Base-by-base conservation (phyloP, 192 early-diverging fungal genomes). In the Backusella morwellensis region DNA sequence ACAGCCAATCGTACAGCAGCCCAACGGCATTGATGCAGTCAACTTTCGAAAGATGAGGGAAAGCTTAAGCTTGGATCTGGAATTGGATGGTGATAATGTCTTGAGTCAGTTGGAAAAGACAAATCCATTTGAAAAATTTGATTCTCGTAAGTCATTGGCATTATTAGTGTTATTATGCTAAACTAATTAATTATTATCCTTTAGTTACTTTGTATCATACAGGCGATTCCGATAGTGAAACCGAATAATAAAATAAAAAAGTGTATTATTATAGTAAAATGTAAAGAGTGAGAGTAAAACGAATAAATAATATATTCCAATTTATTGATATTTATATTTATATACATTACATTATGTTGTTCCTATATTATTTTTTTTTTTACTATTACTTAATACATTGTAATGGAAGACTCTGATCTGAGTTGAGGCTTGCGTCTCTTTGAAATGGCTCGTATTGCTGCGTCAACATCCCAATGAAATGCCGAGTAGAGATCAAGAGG, bases 31-130 rank as follows among this genome's bases (percentile, higher is more conserved):
- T 23, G 93, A 94, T 78, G 90, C 92, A 1, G 75, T 89, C 68
- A 93, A 93, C 70, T 94, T 94, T 59, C 66, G 93, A 42, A 77
- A 84, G 67, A 85, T 94, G 80, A 68, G 68, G 36, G 93, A 94
- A 47, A 91, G 88, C 74, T 14, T 84, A 23, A 89, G 88, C 72
- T 77, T 94, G 72, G 93, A 93, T 75, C 84, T 94, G 21, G 91
- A 92, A 23, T 71, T 77, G 6, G 93, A 91, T 32, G 78, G 77
- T 32, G 36, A 86, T n/a, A 77, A 86, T 6, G 35, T 81, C 4
- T 66, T 79, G 11, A 50, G 6, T 29, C 32, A 68, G 36, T 6
- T 73, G 9, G 59, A 74, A 3, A 75, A 77, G 6, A 72, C 82
- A 35, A 88, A 91, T 78, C 84, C 84, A 14, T 91, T 91, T 82